Evolutionary conservation across 2,329 filamentous ascomycete species (phyloP).

Genomic region (Penicillium freii): DNA sequence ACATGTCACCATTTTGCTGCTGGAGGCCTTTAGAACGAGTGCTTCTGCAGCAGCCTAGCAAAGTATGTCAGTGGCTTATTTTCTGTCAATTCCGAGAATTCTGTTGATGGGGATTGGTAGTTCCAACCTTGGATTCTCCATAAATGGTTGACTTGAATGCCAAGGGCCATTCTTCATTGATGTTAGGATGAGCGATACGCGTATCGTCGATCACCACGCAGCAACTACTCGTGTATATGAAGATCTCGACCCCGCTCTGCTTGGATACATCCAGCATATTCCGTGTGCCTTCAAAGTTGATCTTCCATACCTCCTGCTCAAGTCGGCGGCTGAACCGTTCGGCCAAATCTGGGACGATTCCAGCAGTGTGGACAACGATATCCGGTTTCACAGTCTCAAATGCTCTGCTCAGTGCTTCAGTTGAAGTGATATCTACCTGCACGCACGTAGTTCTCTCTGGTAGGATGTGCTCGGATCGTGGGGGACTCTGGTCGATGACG

Average conservation of each 20-base stretch:
- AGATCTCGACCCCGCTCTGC: slow-evolving; percentile 45
- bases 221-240: slow-evolving; percentile 58
- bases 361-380: slow-evolving; percentile 56
- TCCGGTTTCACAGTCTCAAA: slow-evolving; percentile 47
- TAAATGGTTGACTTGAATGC: slow-evolving; percentile 43
- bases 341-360: slow-evolving; percentile 41
- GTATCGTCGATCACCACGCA: slow-evolving; percentile 56
- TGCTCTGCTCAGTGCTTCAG: slow-evolving; percentile 26
- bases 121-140: slow-evolving; percentile 43
- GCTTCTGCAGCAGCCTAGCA: slow-evolving; percentile 42
- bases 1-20: slow-evolving; percentile 37
- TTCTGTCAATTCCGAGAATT: background rate
- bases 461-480: slow-evolving; percentile 29
- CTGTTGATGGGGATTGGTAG: background rate
- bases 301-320: slow-evolving; percentile 44
- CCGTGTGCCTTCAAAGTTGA: slow-evolving; percentile 56
- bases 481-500: slow-evolving; percentile 37
- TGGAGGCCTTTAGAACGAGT: slow-evolving; percentile 41
- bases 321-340: slow-evolving; percentile 39
- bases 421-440: slow-evolving; percentile 36
- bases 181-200: slow-evolving; percentile 35
- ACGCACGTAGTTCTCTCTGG: slow-evolving; percentile 27
- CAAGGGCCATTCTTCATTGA: slow-evolving; percentile 42
- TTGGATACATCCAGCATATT: slow-evolving; percentile 52
- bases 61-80: slow-evolving; percentile 3